Conservation (phyloP, 495 filamentous ascomycete genomes). For the Aspergillus indologenus region DNA sequence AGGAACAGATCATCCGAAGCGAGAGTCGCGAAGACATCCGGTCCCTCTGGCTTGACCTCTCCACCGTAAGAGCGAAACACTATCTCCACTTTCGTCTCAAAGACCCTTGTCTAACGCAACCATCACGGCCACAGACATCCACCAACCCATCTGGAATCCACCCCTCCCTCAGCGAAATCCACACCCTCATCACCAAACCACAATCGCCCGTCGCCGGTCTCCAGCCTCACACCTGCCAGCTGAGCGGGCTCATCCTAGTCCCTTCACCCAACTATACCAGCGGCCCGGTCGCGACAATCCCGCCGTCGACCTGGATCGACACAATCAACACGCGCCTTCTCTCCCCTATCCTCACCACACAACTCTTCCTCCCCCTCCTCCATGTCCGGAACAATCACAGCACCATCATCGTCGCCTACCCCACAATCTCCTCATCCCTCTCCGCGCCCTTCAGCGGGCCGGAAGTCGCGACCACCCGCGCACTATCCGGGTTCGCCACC, state of each 20-base stretch:
- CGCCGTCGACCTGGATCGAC: constrained; percentile 79
- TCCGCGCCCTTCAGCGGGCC: constrained; percentile 79
- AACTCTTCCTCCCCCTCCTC: constrained; percentile 81
- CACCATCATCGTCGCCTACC: constrained; percentile 76
- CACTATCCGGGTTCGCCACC: constrained; percentile 73
- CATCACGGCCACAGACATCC: constrained; percentile 43
- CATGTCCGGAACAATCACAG: constrained; percentile 48
- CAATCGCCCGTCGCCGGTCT: constrained; percentile 69
- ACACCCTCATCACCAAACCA: constrained; percentile 62
- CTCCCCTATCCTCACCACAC: constrained; percentile 80
- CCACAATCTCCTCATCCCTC: constrained; percentile 78
- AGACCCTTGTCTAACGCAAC: too few species aligned
- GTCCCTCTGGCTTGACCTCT: constrained; percentile 78
- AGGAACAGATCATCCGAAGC: constrained; percentile 74
- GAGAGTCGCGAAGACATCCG: constrained; percentile 76
- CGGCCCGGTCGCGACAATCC: constrained; percentile 76
- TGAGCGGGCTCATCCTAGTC: constrained; percentile 77
- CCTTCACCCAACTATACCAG: constrained; percentile 58
- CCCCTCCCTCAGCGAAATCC: constrained; percentile 50
- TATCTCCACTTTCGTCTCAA: not conserved
- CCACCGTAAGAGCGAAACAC: constrained; percentile 32
- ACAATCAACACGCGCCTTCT: constrained; percentile 88
- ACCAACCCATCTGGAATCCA: constrained; percentile 54
- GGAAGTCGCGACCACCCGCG: constrained; percentile 74
- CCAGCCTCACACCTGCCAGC: constrained; percentile 66